Evolutionary conservation across 2,329 filamentous ascomycete genomes (phyloP).

Genomic region (Claviceps sp.): DNA sequence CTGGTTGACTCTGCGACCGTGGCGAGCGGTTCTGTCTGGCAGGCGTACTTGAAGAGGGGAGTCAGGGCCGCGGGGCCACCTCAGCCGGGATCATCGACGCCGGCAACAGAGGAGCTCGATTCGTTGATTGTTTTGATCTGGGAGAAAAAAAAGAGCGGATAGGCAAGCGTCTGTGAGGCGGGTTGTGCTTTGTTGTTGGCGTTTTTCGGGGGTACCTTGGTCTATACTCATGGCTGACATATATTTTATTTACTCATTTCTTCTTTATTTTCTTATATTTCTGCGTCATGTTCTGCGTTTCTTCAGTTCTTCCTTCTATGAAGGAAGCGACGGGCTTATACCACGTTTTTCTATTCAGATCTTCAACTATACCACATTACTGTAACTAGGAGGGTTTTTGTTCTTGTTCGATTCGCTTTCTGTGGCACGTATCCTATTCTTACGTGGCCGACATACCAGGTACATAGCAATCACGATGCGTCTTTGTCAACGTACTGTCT

Average conservation of each 20-base stretch:
- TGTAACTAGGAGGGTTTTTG: background rate
- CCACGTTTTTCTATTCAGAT: no score
- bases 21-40: constrained; percentile 28
- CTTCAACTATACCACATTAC: background rate
- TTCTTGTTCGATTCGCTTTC: background rate
- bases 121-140: constrained; percentile 29
- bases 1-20: constrained; percentile 25
- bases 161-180: background rate
- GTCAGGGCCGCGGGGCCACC: constrained; percentile 4
- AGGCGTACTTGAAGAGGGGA: constrained; percentile 29
- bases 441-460: no score
- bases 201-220: background rate
- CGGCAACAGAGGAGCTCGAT: constrained; percentile 17
- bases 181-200: background rate
- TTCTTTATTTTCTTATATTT: background rate
- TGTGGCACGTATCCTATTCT: no score
- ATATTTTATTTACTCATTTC: background rate
- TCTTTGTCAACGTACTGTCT: no score
- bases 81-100: constrained; percentile 5
- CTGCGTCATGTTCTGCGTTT: background rate
- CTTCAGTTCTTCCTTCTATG: no score
- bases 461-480: background rate
- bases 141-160: constrained; percentile 13
- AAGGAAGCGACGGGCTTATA: no score
- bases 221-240: background rate